A percentile compares a stretch with the other conserved stretches of the same genome.
Evolutionary conservation across 1,284 basidiomycete genomes (phyloP).

Genomic region (Ganoderma multipileum): DNA sequence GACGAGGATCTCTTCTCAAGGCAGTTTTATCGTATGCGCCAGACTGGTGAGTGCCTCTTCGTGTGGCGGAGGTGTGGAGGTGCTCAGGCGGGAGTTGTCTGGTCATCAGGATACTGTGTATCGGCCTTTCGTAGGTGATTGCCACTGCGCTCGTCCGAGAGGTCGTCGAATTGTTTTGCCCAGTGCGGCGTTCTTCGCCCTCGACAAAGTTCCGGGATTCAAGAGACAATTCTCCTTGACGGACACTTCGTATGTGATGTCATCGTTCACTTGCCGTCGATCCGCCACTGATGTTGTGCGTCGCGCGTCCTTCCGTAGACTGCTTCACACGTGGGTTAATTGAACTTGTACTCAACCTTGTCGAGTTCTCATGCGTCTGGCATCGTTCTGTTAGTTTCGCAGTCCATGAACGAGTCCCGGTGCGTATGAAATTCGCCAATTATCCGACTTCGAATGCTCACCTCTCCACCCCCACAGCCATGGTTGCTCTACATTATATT

Average conservation of each 20-base stretch:
- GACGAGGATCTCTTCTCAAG: slow-evolving; percentile 1
- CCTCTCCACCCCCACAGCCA: slow-evolving; percentile 9
- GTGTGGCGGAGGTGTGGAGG: not conserved
- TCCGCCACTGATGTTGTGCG: not conserved
- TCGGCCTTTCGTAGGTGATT: slow-evolving; percentile 68
- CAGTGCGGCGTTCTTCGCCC: slow-evolving; percentile 71
- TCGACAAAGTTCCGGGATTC: slow-evolving; percentile 82
- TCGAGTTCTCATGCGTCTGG: too few relatives aligned
- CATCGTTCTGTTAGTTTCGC: slow-evolving; percentile 63
- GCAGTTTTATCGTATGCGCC: slow-evolving; percentile 65
- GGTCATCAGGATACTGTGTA: slow-evolving; percentile 29
- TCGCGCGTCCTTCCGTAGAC: slow-evolving; percentile 33
- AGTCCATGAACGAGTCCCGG: slow-evolving; percentile 85
- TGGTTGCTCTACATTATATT: slow-evolving; percentile 71
- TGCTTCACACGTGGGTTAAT: slow-evolving; percentile 62
- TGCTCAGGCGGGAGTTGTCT: slow-evolving; percentile 64
- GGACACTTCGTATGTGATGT: slow-evolving; percentile 71
- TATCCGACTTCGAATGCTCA: not conserved
- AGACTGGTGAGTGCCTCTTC: slow-evolving; percentile 63
- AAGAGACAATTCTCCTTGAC: slow-evolving; percentile 84
- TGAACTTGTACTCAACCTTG: not conserved
- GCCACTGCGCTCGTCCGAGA: slow-evolving; percentile 9
- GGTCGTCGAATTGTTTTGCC: slow-evolving; percentile 1
- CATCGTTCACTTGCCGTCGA: not conserved
- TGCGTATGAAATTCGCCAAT: slow-evolving; percentile 42